Evolutionary conservation across 441 rosid species (phyloP), one percentile per base, ranked within the genome.

Genomic region (Brassica balearica): DNA sequence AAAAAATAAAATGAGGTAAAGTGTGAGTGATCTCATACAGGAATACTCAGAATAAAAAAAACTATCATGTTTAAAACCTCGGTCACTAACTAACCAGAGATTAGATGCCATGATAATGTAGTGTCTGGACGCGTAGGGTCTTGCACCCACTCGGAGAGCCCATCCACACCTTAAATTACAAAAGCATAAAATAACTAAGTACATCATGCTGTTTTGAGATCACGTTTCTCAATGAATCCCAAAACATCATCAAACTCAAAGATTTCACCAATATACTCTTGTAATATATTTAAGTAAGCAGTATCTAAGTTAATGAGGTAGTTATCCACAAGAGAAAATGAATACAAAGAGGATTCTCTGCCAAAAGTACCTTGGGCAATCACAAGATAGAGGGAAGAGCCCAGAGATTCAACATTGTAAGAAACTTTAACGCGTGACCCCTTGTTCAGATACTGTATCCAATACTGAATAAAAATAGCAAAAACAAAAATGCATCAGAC

Each of bases 91-190:
- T 87, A 68, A 89, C 98, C 98, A 53, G 86, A 85, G 79, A 96
- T 80, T 71, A 88, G 73, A 75, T 89, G 92, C 99, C 99, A 96
- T 14, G 97, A 92, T 74, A 94, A 78, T 43, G 98, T 89, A 46
- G 89, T 87, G 83, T 94, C 92, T 34, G 98, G 95, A 87, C 90
- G 89, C 61, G 96, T 85, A 72, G 97, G 97, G 78, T 96, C 89
- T 73, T 87, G 87, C 29, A 88, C 89, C 99, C 99, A 96, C 71
- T 86, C 87, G 66, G 88, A 69, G 81, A 96, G 89, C 77, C 95
- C 95, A 69, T 92, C 98, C 69, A 32, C 85, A 75, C 99, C 99
- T 96, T 87, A 75, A 86, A 71, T 77, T 25, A 10, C 23, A 80
- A 59, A 67, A 69, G 60, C 65, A 82, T 56, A 60, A 81, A 17